Conservation (phyloP, 306 rosid species). For the Inga leiocalycina region DNA sequence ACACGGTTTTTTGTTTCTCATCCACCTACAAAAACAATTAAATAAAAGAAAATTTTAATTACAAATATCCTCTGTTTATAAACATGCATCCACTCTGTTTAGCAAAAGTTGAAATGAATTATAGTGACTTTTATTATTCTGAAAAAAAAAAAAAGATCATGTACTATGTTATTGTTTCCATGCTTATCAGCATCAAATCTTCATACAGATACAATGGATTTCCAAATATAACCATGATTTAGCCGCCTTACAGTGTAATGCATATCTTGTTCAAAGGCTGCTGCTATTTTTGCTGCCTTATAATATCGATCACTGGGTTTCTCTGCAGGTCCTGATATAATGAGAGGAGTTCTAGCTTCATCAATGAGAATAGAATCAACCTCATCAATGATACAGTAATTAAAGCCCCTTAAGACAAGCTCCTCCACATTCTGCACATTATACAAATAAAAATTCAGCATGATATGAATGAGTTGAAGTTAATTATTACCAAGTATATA, state of each 20-base stretch:
- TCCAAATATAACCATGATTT: constrained; percentile 13
- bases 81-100: constrained; percentile 10
- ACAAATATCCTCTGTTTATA: constrained; percentile 18
- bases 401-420: constrained; percentile 88
- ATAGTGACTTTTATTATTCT: background rate
- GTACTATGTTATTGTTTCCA: background rate
- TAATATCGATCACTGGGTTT: constrained; percentile 88
- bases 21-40: constrained; percentile 71
- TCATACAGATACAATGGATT: constrained; percentile 1
- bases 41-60: constrained; percentile 16
- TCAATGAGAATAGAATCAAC: constrained; percentile 98
- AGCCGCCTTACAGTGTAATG: constrained; percentile 82
- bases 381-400: constrained; percentile 93
- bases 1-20: constrained; percentile 86
- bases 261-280: constrained; percentile 83
- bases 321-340: constrained; percentile 96
- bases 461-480: constrained; percentile 25
- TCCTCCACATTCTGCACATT: constrained; percentile 86
- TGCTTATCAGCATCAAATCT: constrained; percentile 15
- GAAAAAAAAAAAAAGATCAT: background rate
- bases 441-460: constrained; percentile 44
- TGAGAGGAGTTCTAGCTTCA: constrained; percentile 99
- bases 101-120: constrained; percentile 23
- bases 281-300: constrained; percentile 94
- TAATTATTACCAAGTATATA: constrained; percentile 16